These are phyloP conservation scores for Phialophora verrucosa DNA, from an alignment of 2,329 filamentous ascomycete genomes.

Conservation along the genomic window DNA sequence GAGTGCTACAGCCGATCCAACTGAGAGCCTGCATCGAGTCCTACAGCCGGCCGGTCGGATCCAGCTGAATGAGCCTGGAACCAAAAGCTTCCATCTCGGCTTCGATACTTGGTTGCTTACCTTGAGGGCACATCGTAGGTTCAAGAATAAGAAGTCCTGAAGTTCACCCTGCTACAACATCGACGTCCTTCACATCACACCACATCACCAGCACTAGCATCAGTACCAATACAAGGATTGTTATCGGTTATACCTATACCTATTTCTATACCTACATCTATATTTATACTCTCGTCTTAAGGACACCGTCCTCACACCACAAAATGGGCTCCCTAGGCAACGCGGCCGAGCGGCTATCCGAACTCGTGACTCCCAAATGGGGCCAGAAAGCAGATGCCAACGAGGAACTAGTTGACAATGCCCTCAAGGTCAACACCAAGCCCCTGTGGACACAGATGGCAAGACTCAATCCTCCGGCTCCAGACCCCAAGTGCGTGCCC, in stretches of 20 bases:
- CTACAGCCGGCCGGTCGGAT: background rate
- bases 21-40: background rate
- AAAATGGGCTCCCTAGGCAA: slow-evolving; percentile 23
- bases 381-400: slow-evolving; percentile 22
- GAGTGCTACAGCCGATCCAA: background rate
- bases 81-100: slow-evolving; percentile 4
- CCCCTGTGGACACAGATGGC: slow-evolving; percentile 61
- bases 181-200: background rate
- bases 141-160: slow-evolving; percentile 1
- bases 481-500: slow-evolving; percentile 33
- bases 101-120: background rate
- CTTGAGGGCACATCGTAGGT: background rate
- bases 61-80: background rate
- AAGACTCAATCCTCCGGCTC: slow-evolving; percentile 42
- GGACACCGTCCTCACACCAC: background rate
- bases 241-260: background rate
- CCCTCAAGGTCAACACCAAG: slow-evolving; percentile 36
- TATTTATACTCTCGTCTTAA: background rate
- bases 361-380: slow-evolving; percentile 16
- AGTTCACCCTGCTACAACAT: background rate
- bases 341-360: slow-evolving; percentile 20
- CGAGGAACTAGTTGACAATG: slow-evolving; percentile 27
- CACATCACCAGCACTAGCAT: background rate
- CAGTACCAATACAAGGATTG: background rate
- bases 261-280: background rate